These are phyloP conservation scores for Lagenaria siceraria DNA, from an alignment of 306 rosid species.

Conservation along the genomic window DNA sequence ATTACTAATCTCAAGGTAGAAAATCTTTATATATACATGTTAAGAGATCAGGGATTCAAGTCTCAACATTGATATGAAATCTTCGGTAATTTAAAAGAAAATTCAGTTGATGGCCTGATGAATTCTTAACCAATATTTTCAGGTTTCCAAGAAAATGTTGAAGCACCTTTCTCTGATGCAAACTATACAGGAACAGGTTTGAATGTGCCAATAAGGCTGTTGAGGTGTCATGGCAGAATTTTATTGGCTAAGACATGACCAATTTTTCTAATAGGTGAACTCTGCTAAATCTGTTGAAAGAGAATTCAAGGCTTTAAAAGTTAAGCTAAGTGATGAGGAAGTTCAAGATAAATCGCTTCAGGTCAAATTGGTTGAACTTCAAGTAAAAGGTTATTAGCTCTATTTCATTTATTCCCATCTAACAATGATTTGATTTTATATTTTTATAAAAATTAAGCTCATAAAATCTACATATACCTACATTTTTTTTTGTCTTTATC, in stretches of 20 bases:
- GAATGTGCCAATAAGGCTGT: background rate
- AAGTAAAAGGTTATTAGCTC: slow-evolving; percentile 43
- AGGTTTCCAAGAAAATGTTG: slow-evolving; percentile 63
- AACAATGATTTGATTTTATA: background rate
- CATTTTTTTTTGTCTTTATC: background rate
- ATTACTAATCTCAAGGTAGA: background rate
- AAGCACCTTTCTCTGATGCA: slow-evolving; percentile 65
- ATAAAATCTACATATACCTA: background rate
- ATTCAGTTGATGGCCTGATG: background rate
- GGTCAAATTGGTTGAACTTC: slow-evolving; percentile 50
- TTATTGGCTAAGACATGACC: background rate
- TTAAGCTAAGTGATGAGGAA: slow-evolving; percentile 57
- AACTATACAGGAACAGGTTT: slow-evolving; percentile 74
- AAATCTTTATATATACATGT: background rate
- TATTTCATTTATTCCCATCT: background rate
- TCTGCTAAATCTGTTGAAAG: slow-evolving; percentile 63
- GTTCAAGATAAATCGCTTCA: slow-evolving; percentile 69
- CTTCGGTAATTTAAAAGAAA: background rate
- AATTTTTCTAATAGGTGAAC: slow-evolving; percentile 42
- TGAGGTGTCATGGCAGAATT: background rate
- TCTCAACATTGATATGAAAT: background rate
- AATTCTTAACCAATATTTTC: slow-evolving; percentile 10
- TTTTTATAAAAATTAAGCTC: background rate
- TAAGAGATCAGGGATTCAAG: background rate
- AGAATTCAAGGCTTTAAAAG: slow-evolving; percentile 51